Evolutionary conservation across 768 basidiomycete genomes (phyloP), one percentile per base, ranked within the genome.

Genomic region (Porpolomopsis calyptriformis): DNA sequence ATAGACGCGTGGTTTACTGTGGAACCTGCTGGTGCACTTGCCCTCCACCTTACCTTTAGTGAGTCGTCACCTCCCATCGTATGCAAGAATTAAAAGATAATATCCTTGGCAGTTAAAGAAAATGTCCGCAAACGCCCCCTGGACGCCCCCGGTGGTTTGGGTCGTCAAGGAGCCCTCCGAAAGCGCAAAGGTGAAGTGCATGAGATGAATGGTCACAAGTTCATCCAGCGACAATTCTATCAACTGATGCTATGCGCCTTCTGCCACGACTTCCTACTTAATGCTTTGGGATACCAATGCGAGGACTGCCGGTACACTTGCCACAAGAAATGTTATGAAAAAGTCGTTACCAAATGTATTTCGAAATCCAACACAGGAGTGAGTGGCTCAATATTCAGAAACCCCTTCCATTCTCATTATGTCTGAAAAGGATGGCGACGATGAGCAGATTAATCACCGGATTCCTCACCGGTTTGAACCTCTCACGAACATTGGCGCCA

Each of bases 191-290:
- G 82, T 54, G 94, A 98, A 69, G 85, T 98, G 2, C 92, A 93
- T 68, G 93, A 98, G 65, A 97, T 97, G 90, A 98, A 98, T 60
- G 96, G 96, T 9, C 96, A 99, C 70, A 90, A 96, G 64, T 99
- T 99, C 60, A 77, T 99, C 38, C 88, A 91, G 57, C 79, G 83
- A 38, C 96, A 98, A 65, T 99, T 99, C 71, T 98, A 96, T 63
- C 93, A 97, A 61, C 80, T 98, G 60, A 96, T 99, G 74, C 76
- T 97, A 43, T 99, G 96, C 61, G 96, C 96, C 2, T 90, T 96
- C 65, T 99, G 96, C 69, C 83, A 79, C 66, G 94, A 98, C 57
- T 98, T 99, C 70, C 72, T 99, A 47, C 85, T 97, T 62, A 97
- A 98, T 51, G 94, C 91, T 2, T 73, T 85, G 49, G 96, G 96